These are phyloP conservation scores for Venturia asperata DNA, from an alignment of 2,329 filamentous ascomycete genomes.

Conservation along the genomic window DNA sequence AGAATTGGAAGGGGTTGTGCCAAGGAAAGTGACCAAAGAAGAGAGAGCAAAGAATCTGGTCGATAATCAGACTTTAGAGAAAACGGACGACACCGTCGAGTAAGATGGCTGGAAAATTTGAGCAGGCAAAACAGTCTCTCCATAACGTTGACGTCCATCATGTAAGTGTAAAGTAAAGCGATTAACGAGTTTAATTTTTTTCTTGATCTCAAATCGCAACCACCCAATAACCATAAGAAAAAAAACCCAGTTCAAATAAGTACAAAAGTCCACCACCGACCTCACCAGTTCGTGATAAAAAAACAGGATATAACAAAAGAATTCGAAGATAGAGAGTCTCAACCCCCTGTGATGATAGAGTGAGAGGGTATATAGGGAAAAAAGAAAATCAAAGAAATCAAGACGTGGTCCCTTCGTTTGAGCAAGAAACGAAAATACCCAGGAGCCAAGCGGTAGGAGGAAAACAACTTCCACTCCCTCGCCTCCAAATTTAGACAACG, in stretches of 20 bases:
- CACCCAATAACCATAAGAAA: neutral
- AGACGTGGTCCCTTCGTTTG: neutral
- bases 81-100: neutral
- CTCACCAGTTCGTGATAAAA: constrained; percentile 1
- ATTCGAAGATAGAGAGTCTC: neutral
- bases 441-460: neutral
- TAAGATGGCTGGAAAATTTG: neutral
- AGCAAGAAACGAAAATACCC: neutral
- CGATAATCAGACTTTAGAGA: neutral
- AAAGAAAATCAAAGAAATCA: neutral
- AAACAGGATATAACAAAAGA: constrained; percentile 2
- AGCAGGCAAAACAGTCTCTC: too few relatives aligned
- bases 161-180: neutral
- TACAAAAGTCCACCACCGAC: neutral
- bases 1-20: neutral
- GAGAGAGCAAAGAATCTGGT: neutral
- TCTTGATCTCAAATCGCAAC: neutral
- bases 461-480: neutral
- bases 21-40: neutral
- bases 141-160: too few relatives aligned
- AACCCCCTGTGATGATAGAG: neutral
- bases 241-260: neutral
- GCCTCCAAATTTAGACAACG: neutral
- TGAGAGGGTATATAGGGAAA: constrained; percentile 13
- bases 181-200: neutral